Conservation (phyloP, 306 rosid species). For the Nissolia schottii region DNA sequence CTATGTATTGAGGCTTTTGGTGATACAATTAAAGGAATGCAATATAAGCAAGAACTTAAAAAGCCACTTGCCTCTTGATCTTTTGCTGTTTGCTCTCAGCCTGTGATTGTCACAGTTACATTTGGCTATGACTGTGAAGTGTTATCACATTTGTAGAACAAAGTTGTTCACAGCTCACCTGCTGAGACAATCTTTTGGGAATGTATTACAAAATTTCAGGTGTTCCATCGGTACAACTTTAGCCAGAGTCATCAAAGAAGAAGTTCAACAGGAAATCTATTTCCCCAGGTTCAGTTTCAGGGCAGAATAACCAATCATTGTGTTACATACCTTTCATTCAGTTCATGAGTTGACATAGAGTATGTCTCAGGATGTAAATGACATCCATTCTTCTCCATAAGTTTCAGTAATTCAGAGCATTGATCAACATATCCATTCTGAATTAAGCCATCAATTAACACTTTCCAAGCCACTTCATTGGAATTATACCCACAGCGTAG, state of each 20-base stretch:
- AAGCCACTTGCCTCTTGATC: conserved; percentile 41
- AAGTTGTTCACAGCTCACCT: conserved; percentile 16
- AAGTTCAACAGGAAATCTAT: conserved; percentile 20
- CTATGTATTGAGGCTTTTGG: not conserved
- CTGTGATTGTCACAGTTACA: not conserved
- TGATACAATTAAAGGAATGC: conserved; percentile 8
- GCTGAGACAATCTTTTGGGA: not conserved
- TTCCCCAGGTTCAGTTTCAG: conserved; percentile 1
- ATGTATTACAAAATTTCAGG: conserved; percentile 12
- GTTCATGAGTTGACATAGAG: conserved; percentile 57
- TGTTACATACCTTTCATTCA: conserved; percentile 25
- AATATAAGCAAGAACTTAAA: not conserved
- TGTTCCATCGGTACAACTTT: conserved; percentile 8
- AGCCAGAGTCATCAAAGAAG: conserved; percentile 7
- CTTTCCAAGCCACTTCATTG: conserved; percentile 83
- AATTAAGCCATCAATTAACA: conserved; percentile 76
- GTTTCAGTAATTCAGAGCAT: conserved; percentile 57
- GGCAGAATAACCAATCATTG: conserved; percentile 1
- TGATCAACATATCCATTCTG: conserved; percentile 49
- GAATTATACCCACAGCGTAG: conserved; percentile 54
- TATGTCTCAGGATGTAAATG: conserved; percentile 66
- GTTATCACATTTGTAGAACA: conserved; percentile 2
- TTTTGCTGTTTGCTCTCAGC: not conserved
- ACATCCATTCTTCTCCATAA: conserved; percentile 65
- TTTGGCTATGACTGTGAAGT: not conserved